phyloP scores from a whole-genome alignment of 2,329 filamentous ascomycete genomes.

The Talaromyces sp. region DNA sequence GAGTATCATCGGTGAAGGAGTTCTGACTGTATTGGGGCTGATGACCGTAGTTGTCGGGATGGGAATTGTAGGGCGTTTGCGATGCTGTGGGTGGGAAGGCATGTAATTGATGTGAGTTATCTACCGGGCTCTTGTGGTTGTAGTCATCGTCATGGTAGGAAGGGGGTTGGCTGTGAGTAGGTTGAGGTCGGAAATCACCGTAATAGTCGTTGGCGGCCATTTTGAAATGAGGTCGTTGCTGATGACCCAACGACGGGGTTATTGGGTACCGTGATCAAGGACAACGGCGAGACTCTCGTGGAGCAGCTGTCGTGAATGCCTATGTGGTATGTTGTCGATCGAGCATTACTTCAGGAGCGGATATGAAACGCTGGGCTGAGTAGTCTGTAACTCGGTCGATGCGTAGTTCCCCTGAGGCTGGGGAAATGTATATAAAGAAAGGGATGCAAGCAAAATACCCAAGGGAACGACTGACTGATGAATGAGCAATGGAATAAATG shows the following conservation, averaged over 20 bases:
- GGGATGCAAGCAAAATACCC: background rate
- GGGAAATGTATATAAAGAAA: background rate
- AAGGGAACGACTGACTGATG: background rate
- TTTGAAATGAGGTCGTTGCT: slow-evolving; percentile 25
- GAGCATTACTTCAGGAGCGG: background rate
- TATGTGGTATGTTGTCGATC: background rate
- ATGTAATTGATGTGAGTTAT: slow-evolving; percentile 10
- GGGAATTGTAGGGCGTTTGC: slow-evolving; percentile 43
- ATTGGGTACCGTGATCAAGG: background rate
- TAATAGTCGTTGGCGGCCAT: slow-evolving; percentile 70
- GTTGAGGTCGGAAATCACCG: slow-evolving; percentile 35
- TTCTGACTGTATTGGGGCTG: slow-evolving; percentile 37
- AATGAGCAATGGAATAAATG: slow-evolving; percentile 1
- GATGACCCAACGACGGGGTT: background rate
- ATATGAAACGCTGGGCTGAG: background rate
- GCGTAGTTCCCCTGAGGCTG: background rate
- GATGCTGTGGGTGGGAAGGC: slow-evolving; percentile 15
- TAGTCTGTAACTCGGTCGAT: background rate
- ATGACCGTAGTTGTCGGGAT: slow-evolving; percentile 40
- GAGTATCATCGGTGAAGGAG: slow-evolving; percentile 33
- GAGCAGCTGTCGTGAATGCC: background rate
- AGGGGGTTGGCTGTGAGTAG: slow-evolving; percentile 30
- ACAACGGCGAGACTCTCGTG: background rate
- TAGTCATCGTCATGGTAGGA: slow-evolving; percentile 30
- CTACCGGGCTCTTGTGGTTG: slow-evolving; percentile 24